Evolutionary conservation across 2,329 filamentous ascomycete genomes (phyloP).

Genomic region (Paramyrothecium roridum): DNA sequence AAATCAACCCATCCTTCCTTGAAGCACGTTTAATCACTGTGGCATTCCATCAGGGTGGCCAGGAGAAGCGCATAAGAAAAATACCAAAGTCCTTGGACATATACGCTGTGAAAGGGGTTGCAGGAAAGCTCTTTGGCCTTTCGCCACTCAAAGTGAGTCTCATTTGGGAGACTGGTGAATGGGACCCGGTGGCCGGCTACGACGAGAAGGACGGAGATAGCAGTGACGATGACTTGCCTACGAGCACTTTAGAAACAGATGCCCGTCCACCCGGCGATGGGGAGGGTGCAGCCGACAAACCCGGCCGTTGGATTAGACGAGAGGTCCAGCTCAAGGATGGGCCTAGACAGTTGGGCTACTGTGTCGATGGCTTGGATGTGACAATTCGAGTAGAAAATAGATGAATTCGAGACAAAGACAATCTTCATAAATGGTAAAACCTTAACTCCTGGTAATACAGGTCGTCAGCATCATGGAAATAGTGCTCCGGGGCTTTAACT

Average conservation of each 20-base stretch:
- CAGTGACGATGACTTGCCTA: constrained; percentile 47
- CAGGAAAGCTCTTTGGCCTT: constrained; percentile 66
- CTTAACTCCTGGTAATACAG: too few species aligned
- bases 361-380: constrained; percentile 71
- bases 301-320: constrained; percentile 67
- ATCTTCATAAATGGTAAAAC: too few species aligned
- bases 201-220: constrained; percentile 55
- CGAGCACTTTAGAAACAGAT: not conserved
- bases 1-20: constrained; percentile 73
- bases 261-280: constrained; percentile 10
- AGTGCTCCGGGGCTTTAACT: too few species aligned
- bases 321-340: constrained; percentile 79
- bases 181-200: constrained; percentile 71
- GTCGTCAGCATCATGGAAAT: too few species aligned
- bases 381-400: constrained; percentile 63
- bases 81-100: constrained; percentile 78
- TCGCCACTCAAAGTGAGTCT: constrained; percentile 63
- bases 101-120: constrained; percentile 77
- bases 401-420: too few species aligned
- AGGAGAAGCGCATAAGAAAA: constrained; percentile 30
- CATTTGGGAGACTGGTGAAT: constrained; percentile 88
- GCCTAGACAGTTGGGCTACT: constrained; percentile 78
- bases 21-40: constrained; percentile 74
- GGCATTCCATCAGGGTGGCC: constrained; percentile 36
- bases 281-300: constrained; percentile 22